These are phyloP conservation scores for Syncephalis fuscata DNA, from an alignment of 371 early-diverging fungal species.

Conservation along the genomic window DNA sequence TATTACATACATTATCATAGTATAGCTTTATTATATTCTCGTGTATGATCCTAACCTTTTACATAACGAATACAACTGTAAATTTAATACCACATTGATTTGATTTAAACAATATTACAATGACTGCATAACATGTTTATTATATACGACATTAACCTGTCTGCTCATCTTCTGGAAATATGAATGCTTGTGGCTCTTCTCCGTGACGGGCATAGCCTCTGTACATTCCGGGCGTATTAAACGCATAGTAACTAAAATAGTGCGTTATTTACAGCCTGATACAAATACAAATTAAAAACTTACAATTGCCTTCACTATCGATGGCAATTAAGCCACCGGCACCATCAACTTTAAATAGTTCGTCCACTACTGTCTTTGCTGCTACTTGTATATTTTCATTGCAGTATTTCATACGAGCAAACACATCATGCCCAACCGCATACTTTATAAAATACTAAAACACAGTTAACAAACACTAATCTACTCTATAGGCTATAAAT, in stretches of 20 bases:
- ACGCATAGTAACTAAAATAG: slow-evolving; percentile 13
- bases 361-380: slow-evolving; percentile 11
- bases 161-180: slow-evolving; percentile 10
- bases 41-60: too few species aligned
- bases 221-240: slow-evolving; percentile 18
- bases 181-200: slow-evolving; percentile 9
- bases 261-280: too few species aligned
- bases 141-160: too few species aligned
- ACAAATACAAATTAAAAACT: too few species aligned
- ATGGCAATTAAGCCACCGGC: slow-evolving; percentile 25
- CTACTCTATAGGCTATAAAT: not conserved
- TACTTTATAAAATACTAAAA: slow-evolving; percentile 23
- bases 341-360: slow-evolving; percentile 17
- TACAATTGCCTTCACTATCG: slow-evolving; percentile 13
- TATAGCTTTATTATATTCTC: too few species aligned
- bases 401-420: slow-evolving; percentile 15
- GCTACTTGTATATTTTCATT: slow-evolving; percentile 14
- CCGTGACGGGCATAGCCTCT: slow-evolving; percentile 15
- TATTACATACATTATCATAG: too few species aligned
- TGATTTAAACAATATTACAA: too few species aligned
- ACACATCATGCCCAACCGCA: slow-evolving; percentile 17
- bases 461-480: too few species aligned
- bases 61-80: too few species aligned
- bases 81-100: too few species aligned
- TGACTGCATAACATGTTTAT: too few species aligned